These are phyloP conservation scores for Diutina mesorugosa DNA, from an alignment of 1,139 yeast genomes.

Conservation along the genomic window DNA sequence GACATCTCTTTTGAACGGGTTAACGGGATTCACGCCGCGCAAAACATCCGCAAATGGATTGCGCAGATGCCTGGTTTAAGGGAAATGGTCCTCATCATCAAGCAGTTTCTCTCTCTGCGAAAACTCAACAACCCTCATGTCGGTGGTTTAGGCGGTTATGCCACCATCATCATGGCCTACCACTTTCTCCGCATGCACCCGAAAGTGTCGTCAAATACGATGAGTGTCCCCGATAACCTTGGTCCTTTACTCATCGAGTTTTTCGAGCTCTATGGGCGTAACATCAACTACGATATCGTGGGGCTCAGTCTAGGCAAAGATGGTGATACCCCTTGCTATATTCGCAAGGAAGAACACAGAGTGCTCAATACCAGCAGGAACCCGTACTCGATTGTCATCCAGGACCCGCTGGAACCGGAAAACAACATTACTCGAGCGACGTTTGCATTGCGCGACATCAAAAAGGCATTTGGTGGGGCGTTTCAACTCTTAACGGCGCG, in stretches of 20 bases:
- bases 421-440: constrained; percentile 86
- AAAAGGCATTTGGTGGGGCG: constrained; percentile 87
- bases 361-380: constrained; percentile 40
- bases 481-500: constrained; percentile 65
- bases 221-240: constrained; percentile 60
- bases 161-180: constrained; percentile 78
- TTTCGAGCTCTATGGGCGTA: constrained; percentile 88
- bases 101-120: constrained; percentile 76
- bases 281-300: constrained; percentile 77
- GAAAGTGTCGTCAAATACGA: constrained; percentile 51
- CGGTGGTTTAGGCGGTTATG: constrained; percentile 94
- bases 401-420: constrained; percentile 75
- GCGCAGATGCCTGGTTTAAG: constrained; percentile 66
- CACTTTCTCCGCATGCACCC: constrained; percentile 80
- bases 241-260: constrained; percentile 88
- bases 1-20: constrained; percentile 87
- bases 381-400: constrained; percentile 63
- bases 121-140: constrained; percentile 82
- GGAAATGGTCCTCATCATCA: constrained; percentile 72
- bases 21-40: constrained; percentile 81
- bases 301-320: constrained; percentile 49
- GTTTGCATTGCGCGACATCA: constrained; percentile 67
- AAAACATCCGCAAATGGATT: constrained; percentile 67
- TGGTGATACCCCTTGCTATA: constrained; percentile 35
- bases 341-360: constrained; percentile 43